Conservation (phyloP, 176 grass and related monocot species). For the Oryza brachyantha region DNA sequence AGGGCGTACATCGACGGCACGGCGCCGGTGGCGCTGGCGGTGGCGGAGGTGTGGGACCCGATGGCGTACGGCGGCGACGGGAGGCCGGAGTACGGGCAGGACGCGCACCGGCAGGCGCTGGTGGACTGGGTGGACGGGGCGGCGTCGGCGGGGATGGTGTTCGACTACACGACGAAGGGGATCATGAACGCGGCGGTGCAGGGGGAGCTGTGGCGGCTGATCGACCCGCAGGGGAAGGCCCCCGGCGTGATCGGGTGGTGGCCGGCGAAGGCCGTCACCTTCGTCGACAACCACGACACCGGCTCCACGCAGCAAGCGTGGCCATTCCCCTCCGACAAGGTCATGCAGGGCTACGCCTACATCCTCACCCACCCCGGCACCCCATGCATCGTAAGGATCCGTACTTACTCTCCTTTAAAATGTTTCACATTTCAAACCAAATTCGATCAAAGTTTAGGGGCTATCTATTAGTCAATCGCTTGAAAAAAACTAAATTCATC, state of each 20-base stretch:
- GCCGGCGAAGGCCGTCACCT: constrained; percentile 60
- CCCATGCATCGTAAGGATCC: constrained; percentile 58
- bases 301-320: constrained; percentile 64
- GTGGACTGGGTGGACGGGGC: constrained; percentile 44
- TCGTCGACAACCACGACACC: constrained; percentile 85
- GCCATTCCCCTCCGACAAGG: constrained; percentile 70
- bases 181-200: constrained; percentile 38
- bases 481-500: no score
- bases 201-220: constrained; percentile 41
- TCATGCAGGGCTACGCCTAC: constrained; percentile 84
- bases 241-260: constrained; percentile 60
- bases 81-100: constrained; percentile 26
- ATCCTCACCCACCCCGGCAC: constrained; percentile 74
- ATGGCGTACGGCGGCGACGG: constrained; percentile 7
- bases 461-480: no score
- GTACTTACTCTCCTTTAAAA: no score
- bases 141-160: constrained; percentile 17
- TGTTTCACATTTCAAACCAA: no score
- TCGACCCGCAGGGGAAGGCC: constrained; percentile 47
- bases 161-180: constrained; percentile 54
- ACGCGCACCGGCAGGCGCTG: constrained; percentile 31
- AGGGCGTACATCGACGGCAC: constrained; percentile 50
- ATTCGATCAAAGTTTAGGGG: no score
- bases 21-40: constrained; percentile 30
- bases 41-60: constrained; percentile 53